Conservation (phyloP, 208 protist genomes). For the Trypanosoma vivax region DNA sequence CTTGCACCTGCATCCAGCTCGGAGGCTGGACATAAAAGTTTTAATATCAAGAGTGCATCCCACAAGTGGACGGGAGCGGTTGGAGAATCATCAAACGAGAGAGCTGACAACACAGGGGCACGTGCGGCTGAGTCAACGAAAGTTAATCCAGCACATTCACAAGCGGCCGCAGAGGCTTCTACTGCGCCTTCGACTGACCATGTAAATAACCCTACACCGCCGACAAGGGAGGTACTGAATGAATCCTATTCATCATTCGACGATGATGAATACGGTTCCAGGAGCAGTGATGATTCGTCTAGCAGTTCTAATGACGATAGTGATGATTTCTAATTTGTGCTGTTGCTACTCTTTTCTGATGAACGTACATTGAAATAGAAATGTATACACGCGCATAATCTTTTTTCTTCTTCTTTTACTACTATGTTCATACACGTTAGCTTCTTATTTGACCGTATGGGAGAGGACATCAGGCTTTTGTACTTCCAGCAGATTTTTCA, state of each 20-base stretch:
- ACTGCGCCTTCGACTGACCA: not conserved
- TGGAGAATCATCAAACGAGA: not conserved
- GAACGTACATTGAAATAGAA: slow-evolving; percentile 2
- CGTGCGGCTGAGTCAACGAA: not conserved
- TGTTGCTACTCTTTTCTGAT: too few species aligned
- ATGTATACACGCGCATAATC: not conserved
- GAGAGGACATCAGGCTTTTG: too few species aligned
- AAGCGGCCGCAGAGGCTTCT: slow-evolving; percentile 7
- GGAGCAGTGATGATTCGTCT: slow-evolving; percentile 33
- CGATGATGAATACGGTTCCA: slow-evolving; percentile 30
- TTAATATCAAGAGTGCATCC: slow-evolving; percentile 80
- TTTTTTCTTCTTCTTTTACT: slow-evolving; percentile 6
- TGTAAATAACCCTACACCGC: not conserved
- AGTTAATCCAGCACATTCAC: too few species aligned
- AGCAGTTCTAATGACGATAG: slow-evolving; percentile 68
- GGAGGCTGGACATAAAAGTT: slow-evolving; percentile 79
- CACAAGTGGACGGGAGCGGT: slow-evolving; percentile 32
- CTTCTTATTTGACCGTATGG: too few species aligned
- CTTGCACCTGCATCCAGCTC: slow-evolving; percentile 76
- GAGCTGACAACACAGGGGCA: not conserved
- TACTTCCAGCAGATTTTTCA: too few species aligned
- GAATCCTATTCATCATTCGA: slow-evolving; percentile 81
- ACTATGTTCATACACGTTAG: too few species aligned
- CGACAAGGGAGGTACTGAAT: slow-evolving; percentile 26
- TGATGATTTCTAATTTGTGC: slow-evolving; percentile 66